Evolutionary conservation across 345 rosid genomes (phyloP).

Genomic region (Heritiera littoralis): DNA sequence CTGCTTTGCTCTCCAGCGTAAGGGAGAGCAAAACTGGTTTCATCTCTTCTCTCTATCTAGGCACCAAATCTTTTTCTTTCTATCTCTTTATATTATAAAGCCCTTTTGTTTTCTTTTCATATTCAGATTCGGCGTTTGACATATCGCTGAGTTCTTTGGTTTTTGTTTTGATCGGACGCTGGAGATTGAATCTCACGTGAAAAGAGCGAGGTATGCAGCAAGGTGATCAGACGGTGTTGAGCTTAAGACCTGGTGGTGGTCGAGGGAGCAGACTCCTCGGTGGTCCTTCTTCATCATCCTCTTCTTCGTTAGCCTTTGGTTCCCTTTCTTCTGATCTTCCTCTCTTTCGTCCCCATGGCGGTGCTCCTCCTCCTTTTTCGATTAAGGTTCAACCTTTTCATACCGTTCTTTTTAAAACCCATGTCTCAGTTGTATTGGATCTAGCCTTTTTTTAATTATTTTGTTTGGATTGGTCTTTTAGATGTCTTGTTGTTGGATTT

Average conservation of each 20-base stretch:
- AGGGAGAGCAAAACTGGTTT: slow-evolving; percentile 46
- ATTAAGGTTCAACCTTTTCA: slow-evolving; percentile 35
- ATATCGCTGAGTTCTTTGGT: slow-evolving; percentile 35
- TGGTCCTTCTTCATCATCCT: slow-evolving; percentile 47
- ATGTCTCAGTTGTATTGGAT: slow-evolving; percentile 37
- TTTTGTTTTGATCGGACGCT: slow-evolving; percentile 29
- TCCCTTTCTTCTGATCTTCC: slow-evolving; percentile 67
- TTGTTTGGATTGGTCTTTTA: slow-evolving; percentile 1
- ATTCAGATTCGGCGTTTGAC: slow-evolving; percentile 36
- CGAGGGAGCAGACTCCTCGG: slow-evolving; percentile 80
- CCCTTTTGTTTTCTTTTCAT: neutral
- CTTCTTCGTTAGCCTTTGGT: slow-evolving; percentile 58
- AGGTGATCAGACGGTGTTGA: slow-evolving; percentile 85
- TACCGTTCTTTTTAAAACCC: neutral
- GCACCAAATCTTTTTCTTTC: neutral
- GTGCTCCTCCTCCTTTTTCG: slow-evolving; percentile 39
- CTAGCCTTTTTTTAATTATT: slow-evolving; percentile 29
- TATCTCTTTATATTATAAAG: neutral
- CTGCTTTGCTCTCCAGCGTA: slow-evolving; percentile 43
- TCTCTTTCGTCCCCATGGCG: slow-evolving; percentile 74
- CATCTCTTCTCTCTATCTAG: slow-evolving; percentile 15
- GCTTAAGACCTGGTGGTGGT: slow-evolving; percentile 99
- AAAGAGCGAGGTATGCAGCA: slow-evolving; percentile 86
- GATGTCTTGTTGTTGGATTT: neutral
- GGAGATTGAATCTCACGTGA: slow-evolving; percentile 35